These are phyloP conservation scores for Polysphondylium violaceum DNA, from an alignment of 78 protist genomes.

Conservation along the genomic window DNA sequence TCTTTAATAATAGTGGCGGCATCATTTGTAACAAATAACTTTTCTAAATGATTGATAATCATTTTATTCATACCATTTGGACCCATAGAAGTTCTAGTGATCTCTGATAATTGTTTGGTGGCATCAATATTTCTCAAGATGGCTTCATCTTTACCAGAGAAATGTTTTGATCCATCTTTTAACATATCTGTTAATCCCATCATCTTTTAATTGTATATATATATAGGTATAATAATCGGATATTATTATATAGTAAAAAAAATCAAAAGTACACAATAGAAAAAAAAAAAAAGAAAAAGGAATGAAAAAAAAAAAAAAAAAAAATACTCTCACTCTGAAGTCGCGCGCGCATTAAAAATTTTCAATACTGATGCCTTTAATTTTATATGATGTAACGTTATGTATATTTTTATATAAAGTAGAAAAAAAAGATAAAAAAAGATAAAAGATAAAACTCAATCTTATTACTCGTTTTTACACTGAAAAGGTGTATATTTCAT, in stretches of 20 bases:
- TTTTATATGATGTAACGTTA: too few species aligned
- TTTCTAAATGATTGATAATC: conserved; percentile 98
- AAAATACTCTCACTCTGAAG: background rate
- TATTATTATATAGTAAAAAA: background rate
- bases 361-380: too few species aligned
- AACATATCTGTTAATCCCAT: conserved; percentile 82
- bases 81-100: conserved; percentile 97
- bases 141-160: conserved; percentile 97
- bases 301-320: background rate
- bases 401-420: too few species aligned
- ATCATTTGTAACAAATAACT: conserved; percentile 98
- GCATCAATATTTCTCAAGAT: conserved; percentile 96
- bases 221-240: background rate
- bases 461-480: too few species aligned
- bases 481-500: too few species aligned
- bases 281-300: background rate
- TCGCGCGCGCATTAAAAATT: too few species aligned
- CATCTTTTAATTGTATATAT: conserved; percentile 20
- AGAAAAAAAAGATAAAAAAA: too few species aligned
- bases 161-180: conserved; percentile 86
- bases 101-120: conserved; percentile 92
- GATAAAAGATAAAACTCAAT: too few species aligned
- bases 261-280: background rate
- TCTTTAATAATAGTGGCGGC: conserved; percentile 99
- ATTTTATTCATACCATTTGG: conserved; percentile 99